These are phyloP conservation scores for Gomphus bonarii DNA, from an alignment of 1,284 basidiomycete species.

Conservation along the genomic window DNA sequence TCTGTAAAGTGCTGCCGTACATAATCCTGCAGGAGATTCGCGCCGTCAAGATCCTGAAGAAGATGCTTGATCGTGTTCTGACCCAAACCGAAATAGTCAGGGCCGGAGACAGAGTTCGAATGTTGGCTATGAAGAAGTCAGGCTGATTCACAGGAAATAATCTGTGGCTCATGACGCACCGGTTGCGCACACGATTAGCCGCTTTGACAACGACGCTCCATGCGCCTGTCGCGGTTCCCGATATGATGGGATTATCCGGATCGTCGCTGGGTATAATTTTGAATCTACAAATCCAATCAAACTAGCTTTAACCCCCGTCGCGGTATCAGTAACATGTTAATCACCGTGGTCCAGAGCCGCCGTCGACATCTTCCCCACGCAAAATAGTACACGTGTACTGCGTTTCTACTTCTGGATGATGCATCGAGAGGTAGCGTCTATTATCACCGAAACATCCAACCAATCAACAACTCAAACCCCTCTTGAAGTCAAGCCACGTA, in stretches of 20 bases:
- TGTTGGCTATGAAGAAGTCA: constrained; percentile 38
- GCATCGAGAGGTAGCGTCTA: constrained; percentile 67
- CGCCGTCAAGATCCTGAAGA: constrained; percentile 66
- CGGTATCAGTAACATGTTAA: background rate
- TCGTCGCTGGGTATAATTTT: constrained; percentile 63
- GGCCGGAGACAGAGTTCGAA: constrained; percentile 74
- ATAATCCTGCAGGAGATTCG: constrained; percentile 61
- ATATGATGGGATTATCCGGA: constrained; percentile 56
- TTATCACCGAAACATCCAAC: background rate
- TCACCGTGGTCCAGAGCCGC: constrained; percentile 44
- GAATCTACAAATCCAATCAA: constrained; percentile 37
- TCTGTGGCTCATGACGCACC: background rate
- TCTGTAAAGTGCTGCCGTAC: constrained; percentile 24
- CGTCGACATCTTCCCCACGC: constrained; percentile 30
- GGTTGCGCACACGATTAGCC: constrained; percentile 64
- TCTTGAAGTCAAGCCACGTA: constrained; percentile 20
- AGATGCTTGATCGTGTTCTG: constrained; percentile 80
- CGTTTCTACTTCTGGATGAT: constrained; percentile 51
- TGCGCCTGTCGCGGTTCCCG: constrained; percentile 74
- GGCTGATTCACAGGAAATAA: background rate
- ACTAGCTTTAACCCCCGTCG: background rate
- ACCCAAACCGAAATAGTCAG: constrained; percentile 74
- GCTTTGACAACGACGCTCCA: constrained; percentile 73
- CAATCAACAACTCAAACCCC: background rate
- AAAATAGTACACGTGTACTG: constrained; percentile 75